Evolutionary conservation across 768 basidiomycete genomes (phyloP).

Genomic region (Ramaria rubella): DNA sequence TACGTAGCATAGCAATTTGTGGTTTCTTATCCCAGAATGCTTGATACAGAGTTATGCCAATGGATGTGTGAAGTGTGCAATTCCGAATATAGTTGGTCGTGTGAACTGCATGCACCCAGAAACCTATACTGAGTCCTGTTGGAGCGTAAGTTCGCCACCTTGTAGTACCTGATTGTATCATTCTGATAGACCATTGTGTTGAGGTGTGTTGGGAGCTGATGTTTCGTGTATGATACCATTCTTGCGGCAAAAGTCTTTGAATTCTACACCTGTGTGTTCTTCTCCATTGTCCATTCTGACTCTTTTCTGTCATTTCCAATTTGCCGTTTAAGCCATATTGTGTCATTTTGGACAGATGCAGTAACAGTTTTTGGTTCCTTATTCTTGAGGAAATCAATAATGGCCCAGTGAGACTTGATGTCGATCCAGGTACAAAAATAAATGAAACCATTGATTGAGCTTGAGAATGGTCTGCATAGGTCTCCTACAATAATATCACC

Average conservation of each 20-base stretch:
- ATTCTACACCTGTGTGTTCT: conserved; percentile 13
- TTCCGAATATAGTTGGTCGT: conserved; percentile 8
- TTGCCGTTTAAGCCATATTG: background rate
- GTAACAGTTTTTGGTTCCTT: background rate
- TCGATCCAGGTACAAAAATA: background rate
- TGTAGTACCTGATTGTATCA: background rate
- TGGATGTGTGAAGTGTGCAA: background rate
- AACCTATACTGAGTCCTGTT: background rate
- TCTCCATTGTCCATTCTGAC: background rate
- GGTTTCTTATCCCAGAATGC: conserved; percentile 20
- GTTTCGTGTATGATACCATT: conserved; percentile 28
- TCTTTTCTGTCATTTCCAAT: background rate
- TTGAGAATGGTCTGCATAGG: background rate
- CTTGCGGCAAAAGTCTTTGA: conserved; percentile 18
- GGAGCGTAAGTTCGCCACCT: background rate
- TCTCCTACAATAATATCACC: background rate
- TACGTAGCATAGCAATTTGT: too few species aligned
- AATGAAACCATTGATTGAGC: too few species aligned
- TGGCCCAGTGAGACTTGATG: background rate
- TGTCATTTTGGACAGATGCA: background rate
- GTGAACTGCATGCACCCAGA: background rate
- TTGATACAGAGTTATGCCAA: conserved; percentile 18
- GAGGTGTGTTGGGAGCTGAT: conserved; percentile 30
- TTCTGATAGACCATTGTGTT: conserved; percentile 29
- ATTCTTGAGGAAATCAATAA: background rate